Conservation (phyloP, 2,329 filamentous ascomycete species). For the Camillea tinctor region DNA sequence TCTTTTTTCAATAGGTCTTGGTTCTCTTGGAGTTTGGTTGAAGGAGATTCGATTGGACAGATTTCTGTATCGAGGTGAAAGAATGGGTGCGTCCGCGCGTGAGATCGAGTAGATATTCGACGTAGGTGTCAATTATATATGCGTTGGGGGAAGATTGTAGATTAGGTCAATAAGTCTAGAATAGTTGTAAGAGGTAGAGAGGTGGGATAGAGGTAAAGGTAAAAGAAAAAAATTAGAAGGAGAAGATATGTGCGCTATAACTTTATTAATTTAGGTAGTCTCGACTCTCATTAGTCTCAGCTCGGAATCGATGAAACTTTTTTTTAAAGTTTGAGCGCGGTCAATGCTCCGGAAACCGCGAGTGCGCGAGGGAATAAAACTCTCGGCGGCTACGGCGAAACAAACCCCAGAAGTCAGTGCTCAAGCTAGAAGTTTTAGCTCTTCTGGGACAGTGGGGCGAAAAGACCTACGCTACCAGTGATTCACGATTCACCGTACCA, state of each 20-base stretch:
- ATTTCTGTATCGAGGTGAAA: too few relatives aligned
- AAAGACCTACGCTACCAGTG: neutral
- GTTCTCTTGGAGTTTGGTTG: slow-evolving; percentile 3
- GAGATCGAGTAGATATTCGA: too few relatives aligned
- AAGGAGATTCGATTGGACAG: too few relatives aligned
- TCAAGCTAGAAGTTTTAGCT: neutral
- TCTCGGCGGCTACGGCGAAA: neutral
- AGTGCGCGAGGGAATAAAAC: neutral
- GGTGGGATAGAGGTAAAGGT: neutral
- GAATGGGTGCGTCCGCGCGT: too few relatives aligned
- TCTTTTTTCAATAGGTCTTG: too few relatives aligned
- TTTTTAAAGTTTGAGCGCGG: neutral
- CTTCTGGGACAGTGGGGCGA: too few relatives aligned
- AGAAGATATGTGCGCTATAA: neutral
- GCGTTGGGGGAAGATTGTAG: too few relatives aligned
- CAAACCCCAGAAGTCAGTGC: neutral
- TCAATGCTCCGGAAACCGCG: too few relatives aligned
- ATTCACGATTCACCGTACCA: neutral
- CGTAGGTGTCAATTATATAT: too few relatives aligned
- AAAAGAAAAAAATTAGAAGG: neutral
- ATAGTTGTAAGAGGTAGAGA: too few relatives aligned
- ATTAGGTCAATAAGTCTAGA: too few relatives aligned
- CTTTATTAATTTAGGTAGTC: too few relatives aligned
- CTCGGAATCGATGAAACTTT: neutral
- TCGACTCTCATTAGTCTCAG: neutral